Percentiles rank a stretch among this genome's conserved stretches.
These are phyloP conservation scores for Meredithiella fracta DNA, from an alignment of 2,329 filamentous ascomycete genomes.

Conservation along the genomic window DNA sequence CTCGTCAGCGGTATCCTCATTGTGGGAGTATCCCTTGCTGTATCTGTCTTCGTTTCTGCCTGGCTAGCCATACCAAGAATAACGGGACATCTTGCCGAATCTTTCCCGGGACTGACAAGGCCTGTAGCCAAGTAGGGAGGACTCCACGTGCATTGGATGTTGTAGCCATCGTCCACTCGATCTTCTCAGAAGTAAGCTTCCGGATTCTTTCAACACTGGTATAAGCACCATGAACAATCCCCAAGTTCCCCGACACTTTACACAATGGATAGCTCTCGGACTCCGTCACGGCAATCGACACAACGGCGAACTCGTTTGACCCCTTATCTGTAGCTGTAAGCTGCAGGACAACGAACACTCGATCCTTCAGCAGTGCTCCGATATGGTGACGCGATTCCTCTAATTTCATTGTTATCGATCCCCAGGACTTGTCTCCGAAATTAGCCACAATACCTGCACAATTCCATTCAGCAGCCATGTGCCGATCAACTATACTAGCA, in stretches of 20 bases:
- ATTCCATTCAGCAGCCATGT: conserved; percentile 24
- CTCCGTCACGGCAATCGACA: conserved; percentile 36
- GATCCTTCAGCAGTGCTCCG: conserved; percentile 40
- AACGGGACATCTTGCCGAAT: conserved; percentile 56
- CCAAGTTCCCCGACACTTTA: conserved; percentile 41
- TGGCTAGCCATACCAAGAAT: conserved; percentile 46
- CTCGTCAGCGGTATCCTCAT: conserved; percentile 6
- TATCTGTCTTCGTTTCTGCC: conserved; percentile 19
- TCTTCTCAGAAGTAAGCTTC: conserved; percentile 26
- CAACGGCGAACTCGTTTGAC: conserved; percentile 35
- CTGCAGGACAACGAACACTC: conserved; percentile 51
- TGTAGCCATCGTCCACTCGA: conserved; percentile 69
- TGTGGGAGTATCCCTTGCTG: conserved; percentile 9
- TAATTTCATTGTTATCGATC: conserved; percentile 31
- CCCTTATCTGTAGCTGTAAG: conserved; percentile 27
- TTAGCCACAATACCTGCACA: conserved; percentile 26
- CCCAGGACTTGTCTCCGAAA: conserved; percentile 28
- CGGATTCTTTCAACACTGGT: conserved; percentile 47
- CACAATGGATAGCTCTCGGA: conserved; percentile 35
- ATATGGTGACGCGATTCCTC: conserved; percentile 52
- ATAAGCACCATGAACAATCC: conserved; percentile 41
- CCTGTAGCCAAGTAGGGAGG: conserved; percentile 51
- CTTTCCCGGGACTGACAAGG: conserved; percentile 41
- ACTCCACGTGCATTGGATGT: conserved; percentile 52
- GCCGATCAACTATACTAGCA: conserved; percentile 24